phyloP scores from a whole-genome alignment of 176 grass and related monocot species.

The Juncus effusus region DNA sequence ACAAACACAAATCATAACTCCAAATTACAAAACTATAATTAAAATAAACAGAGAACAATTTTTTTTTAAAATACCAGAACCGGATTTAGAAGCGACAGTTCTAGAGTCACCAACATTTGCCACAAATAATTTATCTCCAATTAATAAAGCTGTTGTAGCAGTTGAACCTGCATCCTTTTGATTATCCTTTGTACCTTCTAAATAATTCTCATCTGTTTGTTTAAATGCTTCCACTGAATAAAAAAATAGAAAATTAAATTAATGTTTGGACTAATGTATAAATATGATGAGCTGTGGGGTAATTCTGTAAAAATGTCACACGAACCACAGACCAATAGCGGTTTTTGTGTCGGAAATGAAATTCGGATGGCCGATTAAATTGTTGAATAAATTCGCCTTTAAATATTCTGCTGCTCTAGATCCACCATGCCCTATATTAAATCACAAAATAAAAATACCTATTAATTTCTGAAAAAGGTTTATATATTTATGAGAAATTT shows the following conservation, averaged over 20 bases:
- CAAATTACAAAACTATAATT: not conserved
- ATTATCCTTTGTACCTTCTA: conserved; percentile 26
- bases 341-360: conserved; percentile 35
- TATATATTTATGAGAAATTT: too few species aligned
- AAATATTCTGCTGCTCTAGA: conserved; percentile 34
- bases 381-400: conserved; percentile 37
- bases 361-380: conserved; percentile 37
- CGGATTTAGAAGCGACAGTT: conserved; percentile 34
- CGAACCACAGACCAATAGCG: conserved; percentile 50
- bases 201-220: conserved; percentile 36
- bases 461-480: not conserved
- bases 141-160: conserved; percentile 36
- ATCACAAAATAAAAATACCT: conserved; percentile 2
- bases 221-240: conserved; percentile 37
- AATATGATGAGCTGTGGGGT: not conserved
- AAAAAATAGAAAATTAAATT: conserved; percentile 23
- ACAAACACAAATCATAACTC: conserved; percentile 8
- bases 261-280: not conserved
- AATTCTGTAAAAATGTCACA: conserved; percentile 8
- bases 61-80: conserved; percentile 25
- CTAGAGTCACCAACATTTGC: conserved; percentile 48
- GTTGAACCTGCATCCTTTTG: conserved; percentile 45
- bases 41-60: conserved; percentile 1
- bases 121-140: conserved; percentile 31
- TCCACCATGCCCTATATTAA: conserved; percentile 42